Conservation (phyloP, 495 filamentous ascomycete species). For the Aspergillus coremiiformis region DNA sequence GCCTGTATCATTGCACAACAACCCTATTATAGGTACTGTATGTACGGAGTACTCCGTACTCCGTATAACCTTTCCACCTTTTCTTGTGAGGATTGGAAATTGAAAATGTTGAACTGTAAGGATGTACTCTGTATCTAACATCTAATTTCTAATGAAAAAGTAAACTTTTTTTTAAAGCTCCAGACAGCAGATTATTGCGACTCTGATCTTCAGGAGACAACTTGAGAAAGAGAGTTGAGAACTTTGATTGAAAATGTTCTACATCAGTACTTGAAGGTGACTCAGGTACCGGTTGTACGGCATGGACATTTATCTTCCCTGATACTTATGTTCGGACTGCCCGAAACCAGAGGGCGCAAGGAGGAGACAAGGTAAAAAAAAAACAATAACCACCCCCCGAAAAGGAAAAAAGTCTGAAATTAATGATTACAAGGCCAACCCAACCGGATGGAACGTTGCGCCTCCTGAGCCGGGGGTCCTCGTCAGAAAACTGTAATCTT, state of each 20-base stretch:
- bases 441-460: constrained; percentile 29
- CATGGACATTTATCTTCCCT: background rate
- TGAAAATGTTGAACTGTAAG: no score
- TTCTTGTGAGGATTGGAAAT: no score
- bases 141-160: no score
- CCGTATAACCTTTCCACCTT: no score
- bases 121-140: background rate
- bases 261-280: background rate
- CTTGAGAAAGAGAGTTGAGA: background rate
- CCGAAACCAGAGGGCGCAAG: background rate
- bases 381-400: no score
- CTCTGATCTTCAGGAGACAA: constrained; percentile 8
- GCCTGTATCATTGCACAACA: background rate
- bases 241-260: background rate
- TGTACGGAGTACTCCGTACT: no score
- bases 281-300: background rate
- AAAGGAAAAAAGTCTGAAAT: background rate
- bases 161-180: background rate
- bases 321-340: background rate
- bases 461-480: constrained; percentile 18
- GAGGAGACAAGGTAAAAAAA: background rate
- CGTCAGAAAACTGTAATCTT: constrained; percentile 7
- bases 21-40: background rate
- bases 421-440: constrained; percentile 5
- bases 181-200: background rate